Conservation (phyloP, 768 basidiomycete species). For the Pulveroboletus sp. region DNA sequence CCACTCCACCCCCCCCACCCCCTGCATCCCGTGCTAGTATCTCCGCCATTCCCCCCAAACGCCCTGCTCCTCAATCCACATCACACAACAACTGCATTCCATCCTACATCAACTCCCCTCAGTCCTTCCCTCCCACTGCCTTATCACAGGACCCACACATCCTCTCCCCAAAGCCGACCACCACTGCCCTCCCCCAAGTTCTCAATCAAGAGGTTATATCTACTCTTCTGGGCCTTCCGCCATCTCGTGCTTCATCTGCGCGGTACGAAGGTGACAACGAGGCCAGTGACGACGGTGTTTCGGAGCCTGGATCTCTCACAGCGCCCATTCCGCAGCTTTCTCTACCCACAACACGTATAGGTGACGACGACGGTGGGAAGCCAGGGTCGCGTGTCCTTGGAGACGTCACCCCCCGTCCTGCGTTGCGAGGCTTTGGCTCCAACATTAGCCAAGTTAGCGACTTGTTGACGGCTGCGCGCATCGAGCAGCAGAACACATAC, state of each 20-base stretch:
- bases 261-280: conserved; percentile 60
- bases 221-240: conserved; percentile 52
- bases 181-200: conserved; percentile 53
- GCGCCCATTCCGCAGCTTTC: conserved; percentile 37
- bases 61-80: conserved; percentile 9
- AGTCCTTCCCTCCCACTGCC: conserved; percentile 14
- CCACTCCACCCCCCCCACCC: conserved; percentile 29
- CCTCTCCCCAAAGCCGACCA: conserved; percentile 53
- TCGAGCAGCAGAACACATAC: conserved; percentile 15
- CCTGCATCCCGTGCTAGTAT: conserved; percentile 14
- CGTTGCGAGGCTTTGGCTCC: conserved; percentile 33
- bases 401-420: conserved; percentile 64
- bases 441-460: conserved; percentile 29
- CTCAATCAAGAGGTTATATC: conserved; percentile 69
- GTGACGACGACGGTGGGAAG: conserved; percentile 18
- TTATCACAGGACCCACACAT: conserved; percentile 35
- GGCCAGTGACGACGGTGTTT: conserved; percentile 30
- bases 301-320: conserved; percentile 37
- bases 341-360: conserved; percentile 13
- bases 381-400: conserved; percentile 22
- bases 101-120: conserved; percentile 6
- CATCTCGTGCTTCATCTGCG: conserved; percentile 36
- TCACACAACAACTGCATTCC: conserved; percentile 4
- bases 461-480: conserved; percentile 22
- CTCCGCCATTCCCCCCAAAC: conserved; percentile 17